phyloP scores from a whole-genome alignment of 2,329 filamentous ascomycete species.

The Orbilia ellipsospora region DNA sequence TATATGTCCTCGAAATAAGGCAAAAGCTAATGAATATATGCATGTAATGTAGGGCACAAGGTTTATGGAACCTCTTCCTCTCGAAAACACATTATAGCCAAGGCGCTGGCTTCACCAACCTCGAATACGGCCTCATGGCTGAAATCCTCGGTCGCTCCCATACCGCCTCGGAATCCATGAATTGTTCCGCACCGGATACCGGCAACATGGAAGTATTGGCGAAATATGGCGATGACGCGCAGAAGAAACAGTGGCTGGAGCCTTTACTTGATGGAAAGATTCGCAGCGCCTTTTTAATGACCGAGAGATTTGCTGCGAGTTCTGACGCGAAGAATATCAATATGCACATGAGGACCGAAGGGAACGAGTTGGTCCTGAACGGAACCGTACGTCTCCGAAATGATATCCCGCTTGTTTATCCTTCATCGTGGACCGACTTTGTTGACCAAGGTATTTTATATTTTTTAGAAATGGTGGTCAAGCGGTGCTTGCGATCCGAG shows the following conservation, averaged over 20 bases:
- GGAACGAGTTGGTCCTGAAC: slow-evolving; percentile 89
- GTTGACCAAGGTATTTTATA: slow-evolving; percentile 2
- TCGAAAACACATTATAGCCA: slow-evolving; percentile 95
- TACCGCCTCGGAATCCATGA: slow-evolving; percentile 84
- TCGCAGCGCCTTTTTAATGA: slow-evolving; percentile 92
- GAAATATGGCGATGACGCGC: slow-evolving; percentile 85
- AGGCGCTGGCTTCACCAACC: slow-evolving; percentile 91
- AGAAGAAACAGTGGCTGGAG: slow-evolving; percentile 85
- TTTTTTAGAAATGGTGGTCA: slow-evolving; percentile 95
- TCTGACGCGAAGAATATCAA: slow-evolving; percentile 94
- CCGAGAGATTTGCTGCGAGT: slow-evolving; percentile 86
- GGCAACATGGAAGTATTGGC: slow-evolving; percentile 96
- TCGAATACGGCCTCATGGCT: slow-evolving; percentile 98
- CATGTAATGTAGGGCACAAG: slow-evolving; percentile 68
- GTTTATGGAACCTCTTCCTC: slow-evolving; percentile 98
- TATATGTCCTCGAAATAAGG: neutral
- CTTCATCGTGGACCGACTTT: slow-evolving; percentile 54
- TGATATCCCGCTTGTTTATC: neutral
- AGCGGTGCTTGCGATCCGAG: slow-evolving; percentile 92
- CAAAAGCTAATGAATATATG: neutral
- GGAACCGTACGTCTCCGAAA: slow-evolving; percentile 72
- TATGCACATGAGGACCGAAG: slow-evolving; percentile 82
- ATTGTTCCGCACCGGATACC: slow-evolving; percentile 90
- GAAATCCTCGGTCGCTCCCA: slow-evolving; percentile 90
- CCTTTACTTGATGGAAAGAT: slow-evolving; percentile 87